Base-by-base conservation (phyloP, 2,329 filamentous ascomycete species). In the Pseudocercospora macadamiae region DNA sequence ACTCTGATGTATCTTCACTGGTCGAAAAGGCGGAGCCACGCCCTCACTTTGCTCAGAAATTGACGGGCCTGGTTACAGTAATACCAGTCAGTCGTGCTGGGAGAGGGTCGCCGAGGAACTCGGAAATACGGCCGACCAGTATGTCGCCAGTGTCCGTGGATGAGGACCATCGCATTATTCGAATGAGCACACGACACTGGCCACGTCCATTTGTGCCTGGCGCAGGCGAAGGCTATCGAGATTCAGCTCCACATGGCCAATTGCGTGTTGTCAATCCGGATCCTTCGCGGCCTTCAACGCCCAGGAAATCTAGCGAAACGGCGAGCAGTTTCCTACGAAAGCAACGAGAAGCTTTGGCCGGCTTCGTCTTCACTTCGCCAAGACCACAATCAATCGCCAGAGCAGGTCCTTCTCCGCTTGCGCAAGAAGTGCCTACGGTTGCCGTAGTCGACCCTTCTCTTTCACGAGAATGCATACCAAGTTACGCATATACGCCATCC, bases 241-340 rank as follows among this genome's bases (percentile, higher is more conserved):
- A 72, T 6, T 70, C 68, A 6, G 59, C 66, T 28, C 64, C 60
- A 14, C 62, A 64, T 18, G 66, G 65, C 8, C 64, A 63, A 32
- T 64, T 74, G 16, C 68, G 68, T n/a, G 68, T 73, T 2, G 67
- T 68, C 42, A 74, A 74, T 45, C 70, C 71, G 18, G 71, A 73
- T 57, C 59, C 28, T 4, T 68, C 68, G 1, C 59, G 68, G 30
- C 67, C 70, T 5, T 52, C 36, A 3, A 68, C 68, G 12, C 66
- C 64, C 49, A 39, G 60, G 30, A 28, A 36, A 19, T 60, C 62
- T 14, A 56, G 61, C 18, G 60, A 68, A 5, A 59, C 62, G 3
- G 53, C 62, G 12, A 54, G 39, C 6, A 64, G 62, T 28, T 67
- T 66, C 23, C 49, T 71, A 12, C 49, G 58, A 16, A 62, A 59